A percentile compares a stretch with the other conserved stretches of the same genome.
Conservation (phyloP, 2,329 filamentous ascomycete genomes). For the Leptographium flavum region DNA sequence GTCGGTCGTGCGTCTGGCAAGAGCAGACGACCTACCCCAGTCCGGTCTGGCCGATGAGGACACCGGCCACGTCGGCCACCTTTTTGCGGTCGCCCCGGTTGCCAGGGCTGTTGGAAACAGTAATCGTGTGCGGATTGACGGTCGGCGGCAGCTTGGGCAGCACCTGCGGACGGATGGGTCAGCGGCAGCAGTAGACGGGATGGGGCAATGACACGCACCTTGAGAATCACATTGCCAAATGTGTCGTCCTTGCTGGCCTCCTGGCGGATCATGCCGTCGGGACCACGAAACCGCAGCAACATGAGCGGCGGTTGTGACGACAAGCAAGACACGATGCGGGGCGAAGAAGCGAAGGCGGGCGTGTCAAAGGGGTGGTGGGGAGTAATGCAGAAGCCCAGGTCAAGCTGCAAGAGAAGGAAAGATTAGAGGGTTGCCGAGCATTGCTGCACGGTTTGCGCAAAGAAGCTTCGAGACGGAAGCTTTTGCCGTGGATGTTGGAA, state of each 20-base stretch:
- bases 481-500: no score
- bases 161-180: conserved; percentile 26
- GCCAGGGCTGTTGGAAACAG: conserved; percentile 45
- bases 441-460: no score
- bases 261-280: conserved; percentile 84
- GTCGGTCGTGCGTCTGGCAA: neutral
- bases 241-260: conserved; percentile 59
- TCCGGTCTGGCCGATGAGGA: conserved; percentile 43
- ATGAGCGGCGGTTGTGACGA: conserved; percentile 39
- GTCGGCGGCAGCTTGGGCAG: conserved; percentile 43
- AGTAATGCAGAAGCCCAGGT: no score
- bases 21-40: conserved; percentile 32
- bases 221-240: conserved; percentile 47
- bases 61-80: conserved; percentile 41
- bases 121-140: conserved; percentile 45
- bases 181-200: neutral
- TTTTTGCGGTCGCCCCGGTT: conserved; percentile 40
- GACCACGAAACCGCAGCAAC: conserved; percentile 76
- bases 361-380: no score
- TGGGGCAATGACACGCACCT: conserved; percentile 27
- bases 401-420: no score
- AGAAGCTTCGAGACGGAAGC: no score
- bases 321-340: no score
- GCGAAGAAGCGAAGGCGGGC: no score
- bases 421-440: no score